phyloP scores from a whole-genome alignment of 306 rosid species.

The Ceratonia siliqua region DNA sequence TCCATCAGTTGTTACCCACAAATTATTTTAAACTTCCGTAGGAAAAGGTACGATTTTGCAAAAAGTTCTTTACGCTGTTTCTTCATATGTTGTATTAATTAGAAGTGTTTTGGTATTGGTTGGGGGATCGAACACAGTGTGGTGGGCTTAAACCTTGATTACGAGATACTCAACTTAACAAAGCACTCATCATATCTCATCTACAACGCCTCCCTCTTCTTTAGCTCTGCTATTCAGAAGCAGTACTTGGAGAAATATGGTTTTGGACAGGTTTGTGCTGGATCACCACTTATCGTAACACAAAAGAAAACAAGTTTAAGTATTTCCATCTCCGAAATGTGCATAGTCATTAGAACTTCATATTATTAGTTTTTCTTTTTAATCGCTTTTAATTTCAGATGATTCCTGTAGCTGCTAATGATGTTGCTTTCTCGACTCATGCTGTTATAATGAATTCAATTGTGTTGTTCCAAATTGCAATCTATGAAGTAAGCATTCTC shows the following conservation, averaged over 20 bases:
- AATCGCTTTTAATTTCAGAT: conserved; percentile 48
- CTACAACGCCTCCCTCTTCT: conserved; percentile 81
- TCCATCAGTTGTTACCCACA: conserved; percentile 66
- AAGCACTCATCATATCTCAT: conserved; percentile 77
- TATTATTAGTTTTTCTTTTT: background rate
- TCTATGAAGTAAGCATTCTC: conserved; percentile 39
- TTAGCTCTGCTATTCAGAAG: conserved; percentile 65
- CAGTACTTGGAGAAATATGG: conserved; percentile 77
- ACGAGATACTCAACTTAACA: conserved; percentile 60
- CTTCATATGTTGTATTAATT: background rate
- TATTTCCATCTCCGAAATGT: too few species aligned
- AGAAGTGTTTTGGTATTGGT: background rate
- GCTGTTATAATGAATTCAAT: conserved; percentile 26
- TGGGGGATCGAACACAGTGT: conserved; percentile 49
- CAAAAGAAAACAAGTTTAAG: too few species aligned
- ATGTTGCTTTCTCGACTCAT: conserved; percentile 59
- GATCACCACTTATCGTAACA: too few species aligned
- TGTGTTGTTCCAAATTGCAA: conserved; percentile 33
- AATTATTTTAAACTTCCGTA: conserved; percentile 67
- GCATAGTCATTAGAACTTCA: background rate
- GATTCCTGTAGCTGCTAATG: conserved; percentile 93
- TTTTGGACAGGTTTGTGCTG: conserved; percentile 53
- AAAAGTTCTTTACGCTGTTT: background rate
- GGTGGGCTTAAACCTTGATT: conserved; percentile 85
- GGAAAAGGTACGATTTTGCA: conserved; percentile 57